These are phyloP conservation scores for Thuidium tamariscinum DNA, from an alignment of 225 moss, liverwort and hornwort species.

Conservation along the genomic window DNA sequence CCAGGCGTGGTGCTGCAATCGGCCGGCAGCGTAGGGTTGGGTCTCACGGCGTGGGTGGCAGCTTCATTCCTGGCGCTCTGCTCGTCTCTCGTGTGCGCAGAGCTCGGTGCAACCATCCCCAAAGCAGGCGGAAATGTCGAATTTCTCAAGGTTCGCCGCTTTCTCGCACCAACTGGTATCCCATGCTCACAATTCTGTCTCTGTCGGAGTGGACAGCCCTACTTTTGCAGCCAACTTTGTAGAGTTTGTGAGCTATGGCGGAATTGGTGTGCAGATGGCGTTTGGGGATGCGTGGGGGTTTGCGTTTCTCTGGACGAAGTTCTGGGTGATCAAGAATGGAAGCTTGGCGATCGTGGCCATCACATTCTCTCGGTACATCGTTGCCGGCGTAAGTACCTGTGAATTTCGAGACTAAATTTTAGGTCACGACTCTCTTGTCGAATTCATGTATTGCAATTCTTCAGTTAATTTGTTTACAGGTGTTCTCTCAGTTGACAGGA, in stretches of 20 bases:
- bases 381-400: conserved; percentile 44
- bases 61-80: conserved; percentile 55
- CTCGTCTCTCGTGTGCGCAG: conserved; percentile 50
- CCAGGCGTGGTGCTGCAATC: conserved; percentile 60
- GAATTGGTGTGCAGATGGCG: conserved; percentile 30
- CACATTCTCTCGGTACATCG: conserved; percentile 53
- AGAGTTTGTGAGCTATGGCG: background rate
- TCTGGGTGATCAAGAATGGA: conserved; percentile 54
- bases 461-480: background rate
- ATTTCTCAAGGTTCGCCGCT: conserved; percentile 29
- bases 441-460: background rate
- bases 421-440: background rate
- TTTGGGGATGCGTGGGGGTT: conserved; percentile 72
- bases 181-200: background rate
- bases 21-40: conserved; percentile 69
- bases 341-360: conserved; percentile 44
- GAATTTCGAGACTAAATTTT: background rate
- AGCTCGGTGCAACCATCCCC: no score
- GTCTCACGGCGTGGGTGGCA: conserved; percentile 44
- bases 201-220: background rate
- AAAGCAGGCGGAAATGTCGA: conserved; percentile 61
- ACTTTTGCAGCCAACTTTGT: background rate
- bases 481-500: conserved; percentile 20
- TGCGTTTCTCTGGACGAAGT: conserved; percentile 68
- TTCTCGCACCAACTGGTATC: background rate